These are phyloP conservation scores for Penicillium fuscoglaucum DNA, from an alignment of 2,329 filamentous ascomycete genomes.

Conservation along the genomic window DNA sequence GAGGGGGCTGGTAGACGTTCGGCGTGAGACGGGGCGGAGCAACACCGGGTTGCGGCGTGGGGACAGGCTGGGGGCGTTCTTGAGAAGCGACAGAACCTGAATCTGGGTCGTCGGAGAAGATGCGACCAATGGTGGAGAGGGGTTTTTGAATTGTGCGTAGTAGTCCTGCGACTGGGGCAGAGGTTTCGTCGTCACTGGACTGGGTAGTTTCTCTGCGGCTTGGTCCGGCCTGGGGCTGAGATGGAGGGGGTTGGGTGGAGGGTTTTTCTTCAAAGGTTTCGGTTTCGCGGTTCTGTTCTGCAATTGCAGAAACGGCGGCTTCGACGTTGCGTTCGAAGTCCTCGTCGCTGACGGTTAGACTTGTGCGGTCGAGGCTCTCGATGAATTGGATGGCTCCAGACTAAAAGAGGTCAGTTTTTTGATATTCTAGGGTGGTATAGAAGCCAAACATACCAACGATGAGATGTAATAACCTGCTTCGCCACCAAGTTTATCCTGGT, in stretches of 20 bases:
- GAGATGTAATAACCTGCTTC: slow-evolving; percentile 98
- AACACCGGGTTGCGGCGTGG: slow-evolving; percentile 48
- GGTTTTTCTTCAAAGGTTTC: slow-evolving; percentile 46
- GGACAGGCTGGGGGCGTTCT: slow-evolving; percentile 37
- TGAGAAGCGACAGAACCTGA: slow-evolving; percentile 21
- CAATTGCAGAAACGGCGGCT: slow-evolving; percentile 90
- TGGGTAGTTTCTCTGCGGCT: slow-evolving; percentile 37
- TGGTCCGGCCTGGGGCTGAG: slow-evolving; percentile 59
- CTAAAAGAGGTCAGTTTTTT: slow-evolving; percentile 25
- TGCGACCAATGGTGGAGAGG: slow-evolving; percentile 85
- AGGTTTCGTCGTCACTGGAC: slow-evolving; percentile 64
- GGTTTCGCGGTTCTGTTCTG: slow-evolving; percentile 74
- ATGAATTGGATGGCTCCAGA: slow-evolving; percentile 89
- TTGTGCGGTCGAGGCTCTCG: slow-evolving; percentile 92
- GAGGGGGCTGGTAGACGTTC: slow-evolving; percentile 46
- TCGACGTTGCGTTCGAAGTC: slow-evolving; percentile 98
- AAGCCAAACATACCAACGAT: slow-evolving; percentile 64
- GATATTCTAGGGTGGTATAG: neutral
- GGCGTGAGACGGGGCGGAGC: slow-evolving; percentile 54
- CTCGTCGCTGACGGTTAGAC: slow-evolving; percentile 86
- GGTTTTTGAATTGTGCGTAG: slow-evolving; percentile 89
- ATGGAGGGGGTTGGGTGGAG: slow-evolving; percentile 56
- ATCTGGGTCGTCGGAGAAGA: slow-evolving; percentile 74
- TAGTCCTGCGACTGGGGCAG: slow-evolving; percentile 76
- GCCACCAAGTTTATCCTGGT: slow-evolving; percentile 95